Base-by-base conservation (phyloP, 2,329 filamentous ascomycete species). In the Cercospora canescens region DNA sequence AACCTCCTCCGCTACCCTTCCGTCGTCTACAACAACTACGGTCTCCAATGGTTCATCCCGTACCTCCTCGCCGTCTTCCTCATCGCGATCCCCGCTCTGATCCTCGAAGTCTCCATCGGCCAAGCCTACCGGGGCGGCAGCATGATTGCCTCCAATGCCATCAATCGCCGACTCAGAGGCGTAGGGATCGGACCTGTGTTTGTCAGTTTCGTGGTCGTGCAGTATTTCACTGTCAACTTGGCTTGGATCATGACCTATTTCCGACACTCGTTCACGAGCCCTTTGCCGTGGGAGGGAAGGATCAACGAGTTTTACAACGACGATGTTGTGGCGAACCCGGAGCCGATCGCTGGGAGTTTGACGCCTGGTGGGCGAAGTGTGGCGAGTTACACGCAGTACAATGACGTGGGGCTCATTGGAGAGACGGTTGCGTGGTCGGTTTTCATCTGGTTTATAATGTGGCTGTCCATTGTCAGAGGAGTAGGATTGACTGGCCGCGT, bases 171-270 rank as follows among this genome's bases (percentile, higher is more conserved):
- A 7, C 77, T 87, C 35, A 86, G 85, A 69, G 86, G 85, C 2
- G 79, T 84, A 2, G 86, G 86, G 0, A 76, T 87, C 54, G 83
- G 82, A 8, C 77, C 85, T 2, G 76, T 87, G 18, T 82, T 85
- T 63, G 81, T 87, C 60, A 82, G 83, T 60, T 84, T 85, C 62
- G 77, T 87, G 34, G 84, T 87, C n/a, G 83, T 82, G 0, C 83
- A 84, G 4, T 87, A 87, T 71, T 87, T 87, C 59, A 84, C 83
- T 3, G 82, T 85, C 66, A 87, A 85, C 60, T 72, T 87, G 21
- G 83, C 84, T 1, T 87, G 85, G 85, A 86, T 87, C 64, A 86
- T 87, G 84, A 81, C 79, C 66, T 87, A 87, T 71, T 87, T 87
- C 67, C 82, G 85, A 5, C 79, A 84, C 66, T 86, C 84, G 2